Evolutionary conservation across 305 asterid species (phyloP).

Genomic region (Fraxinus sp.): DNA sequence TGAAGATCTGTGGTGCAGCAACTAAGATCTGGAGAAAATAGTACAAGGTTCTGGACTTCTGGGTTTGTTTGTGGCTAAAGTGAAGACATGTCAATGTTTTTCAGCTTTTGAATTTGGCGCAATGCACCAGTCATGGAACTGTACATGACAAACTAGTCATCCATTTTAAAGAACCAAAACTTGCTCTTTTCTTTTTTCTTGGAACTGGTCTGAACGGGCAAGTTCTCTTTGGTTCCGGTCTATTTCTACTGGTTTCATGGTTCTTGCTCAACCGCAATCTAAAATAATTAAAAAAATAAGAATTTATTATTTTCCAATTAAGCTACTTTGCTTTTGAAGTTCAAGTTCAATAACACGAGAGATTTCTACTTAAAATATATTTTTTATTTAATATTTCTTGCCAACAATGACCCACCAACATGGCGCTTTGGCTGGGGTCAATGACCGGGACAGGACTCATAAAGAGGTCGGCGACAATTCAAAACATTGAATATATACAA

Average conservation of each 20-base stretch:
- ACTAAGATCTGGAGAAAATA: neutral
- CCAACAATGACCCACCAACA: neutral
- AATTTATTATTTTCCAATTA: neutral
- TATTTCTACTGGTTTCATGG: neutral
- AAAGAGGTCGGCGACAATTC: neutral
- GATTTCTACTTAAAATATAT: neutral
- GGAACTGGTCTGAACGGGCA: neutral
- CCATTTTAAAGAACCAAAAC: neutral
- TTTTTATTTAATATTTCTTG: neutral
- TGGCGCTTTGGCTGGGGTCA: neutral
- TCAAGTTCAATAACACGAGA: neutral
- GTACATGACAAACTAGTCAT: neutral
- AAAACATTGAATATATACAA: neutral
- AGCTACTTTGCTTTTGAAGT: neutral
- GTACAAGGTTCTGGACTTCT: neutral
- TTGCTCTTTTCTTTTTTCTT: neutral
- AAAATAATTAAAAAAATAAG: neutral
- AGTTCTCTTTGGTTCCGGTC: neutral
- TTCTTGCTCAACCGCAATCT: neutral
- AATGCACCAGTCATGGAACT: neutral
- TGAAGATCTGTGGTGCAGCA: neutral
- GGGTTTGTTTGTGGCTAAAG: neutral
- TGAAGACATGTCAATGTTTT: neutral
- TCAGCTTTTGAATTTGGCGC: neutral
- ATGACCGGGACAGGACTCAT: neutral